A percentile compares a stretch with the other conserved stretches of the same genome.
Conservation (phyloP, 2,329 filamentous ascomycete genomes). For the Diaporthe longicolla region DNA sequence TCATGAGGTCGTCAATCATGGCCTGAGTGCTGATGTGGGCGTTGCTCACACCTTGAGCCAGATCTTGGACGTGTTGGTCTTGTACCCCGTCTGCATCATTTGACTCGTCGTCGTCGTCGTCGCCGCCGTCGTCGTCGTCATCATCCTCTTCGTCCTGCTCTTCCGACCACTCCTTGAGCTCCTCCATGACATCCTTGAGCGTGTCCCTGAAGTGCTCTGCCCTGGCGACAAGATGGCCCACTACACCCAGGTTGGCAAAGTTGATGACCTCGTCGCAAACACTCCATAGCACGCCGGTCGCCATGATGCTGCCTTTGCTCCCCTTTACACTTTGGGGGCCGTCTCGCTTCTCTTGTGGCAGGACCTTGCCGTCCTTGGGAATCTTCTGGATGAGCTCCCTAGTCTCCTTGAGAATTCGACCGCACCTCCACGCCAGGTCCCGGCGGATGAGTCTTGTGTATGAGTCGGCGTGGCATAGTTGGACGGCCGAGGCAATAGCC, state of each 20-base stretch:
- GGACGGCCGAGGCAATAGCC: conserved; percentile 78
- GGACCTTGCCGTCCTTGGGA: conserved; percentile 68
- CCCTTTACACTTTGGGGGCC: conserved; percentile 51
- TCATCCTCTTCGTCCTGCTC: conserved; percentile 75
- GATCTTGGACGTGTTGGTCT: conserved; percentile 59
- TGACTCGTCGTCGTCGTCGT: conserved; percentile 64
- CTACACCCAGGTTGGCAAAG: conserved; percentile 76
- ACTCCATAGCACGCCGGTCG: conserved; percentile 86
- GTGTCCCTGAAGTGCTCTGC: conserved; percentile 81
- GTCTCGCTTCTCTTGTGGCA: conserved; percentile 63
- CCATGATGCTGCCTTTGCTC: conserved; percentile 69
- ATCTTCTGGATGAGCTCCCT: conserved; percentile 72
- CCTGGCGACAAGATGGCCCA: conserved; percentile 78
- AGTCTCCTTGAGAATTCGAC: conserved; percentile 74
- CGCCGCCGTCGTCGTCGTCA: conserved; percentile 61
- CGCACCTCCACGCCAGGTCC: conserved; percentile 73
- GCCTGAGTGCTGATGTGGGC: conserved; percentile 62
- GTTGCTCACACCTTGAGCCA: conserved; percentile 49
- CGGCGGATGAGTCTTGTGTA: conserved; percentile 75
- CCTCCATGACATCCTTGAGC: conserved; percentile 85
- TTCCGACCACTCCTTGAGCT: conserved; percentile 90
- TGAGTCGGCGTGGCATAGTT: conserved; percentile 71
- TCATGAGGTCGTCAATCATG: conserved; percentile 78
- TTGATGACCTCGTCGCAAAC: conserved; percentile 81
- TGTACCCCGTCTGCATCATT: conserved; percentile 58